Evolutionary conservation across 305 asterid species (phyloP).

Genomic region (Solanum hybrid): DNA sequence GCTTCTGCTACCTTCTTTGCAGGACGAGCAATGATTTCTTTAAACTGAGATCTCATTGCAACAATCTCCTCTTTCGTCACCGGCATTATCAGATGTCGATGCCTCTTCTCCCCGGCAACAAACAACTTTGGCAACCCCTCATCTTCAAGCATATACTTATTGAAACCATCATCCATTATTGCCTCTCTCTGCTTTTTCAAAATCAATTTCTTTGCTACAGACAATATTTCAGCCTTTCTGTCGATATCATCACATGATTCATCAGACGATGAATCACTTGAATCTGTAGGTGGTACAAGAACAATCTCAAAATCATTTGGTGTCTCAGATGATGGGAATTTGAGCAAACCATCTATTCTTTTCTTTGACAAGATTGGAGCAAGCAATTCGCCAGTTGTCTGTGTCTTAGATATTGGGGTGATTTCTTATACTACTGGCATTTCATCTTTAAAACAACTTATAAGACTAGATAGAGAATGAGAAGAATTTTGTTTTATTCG

Average conservation of each 20-base stretch:
- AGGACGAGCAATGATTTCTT: conserved; percentile 72
- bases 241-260: conserved; percentile 35
- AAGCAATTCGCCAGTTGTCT: conserved; percentile 10
- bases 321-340: conserved; percentile 14
- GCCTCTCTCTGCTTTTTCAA: conserved; percentile 63
- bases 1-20: conserved; percentile 90
- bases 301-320: conserved; percentile 63
- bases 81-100: conserved; percentile 49
- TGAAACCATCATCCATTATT: conserved; percentile 73
- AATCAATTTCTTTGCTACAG: conserved; percentile 70
- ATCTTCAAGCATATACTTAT: conserved; percentile 58
- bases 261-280: conserved; percentile 50
- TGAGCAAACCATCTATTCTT: neutral
- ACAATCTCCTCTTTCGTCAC: conserved; percentile 63
- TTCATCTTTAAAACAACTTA: conserved; percentile 28
- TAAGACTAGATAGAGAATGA: too few relatives aligned
- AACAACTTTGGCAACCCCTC: conserved; percentile 75
- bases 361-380: neutral
- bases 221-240: conserved; percentile 69
- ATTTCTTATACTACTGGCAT: conserved; percentile 28
- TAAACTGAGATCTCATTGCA: conserved; percentile 78
- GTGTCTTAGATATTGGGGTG: conserved; percentile 10
- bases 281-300: conserved; percentile 64
- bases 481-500: too few relatives aligned
- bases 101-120: conserved; percentile 58